phyloP scores from a whole-genome alignment of 148 eudicot species.

The Gaultheria prostrata region DNA sequence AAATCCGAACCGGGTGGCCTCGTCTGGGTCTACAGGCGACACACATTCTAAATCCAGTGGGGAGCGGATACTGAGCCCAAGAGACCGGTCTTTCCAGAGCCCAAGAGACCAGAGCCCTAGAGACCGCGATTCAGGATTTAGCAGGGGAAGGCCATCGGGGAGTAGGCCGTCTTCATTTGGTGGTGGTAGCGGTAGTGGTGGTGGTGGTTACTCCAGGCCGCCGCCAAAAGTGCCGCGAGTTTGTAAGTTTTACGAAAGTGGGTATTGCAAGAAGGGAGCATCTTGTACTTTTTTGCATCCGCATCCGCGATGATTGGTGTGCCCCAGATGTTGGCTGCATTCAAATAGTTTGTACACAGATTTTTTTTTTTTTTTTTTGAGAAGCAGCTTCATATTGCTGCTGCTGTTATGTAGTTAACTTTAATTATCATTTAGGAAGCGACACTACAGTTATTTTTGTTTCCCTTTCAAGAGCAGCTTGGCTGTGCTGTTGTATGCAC shows the following conservation, averaged over 20 bases:
- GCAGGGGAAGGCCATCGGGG: constrained; percentile 48
- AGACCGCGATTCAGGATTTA: constrained; percentile 38
- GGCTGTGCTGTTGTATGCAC: background rate
- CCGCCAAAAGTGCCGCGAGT: constrained; percentile 63
- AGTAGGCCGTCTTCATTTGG: constrained; percentile 50
- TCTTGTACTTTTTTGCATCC: constrained; percentile 80
- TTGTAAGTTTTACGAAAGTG: constrained; percentile 75
- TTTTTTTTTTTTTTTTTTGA: background rate
- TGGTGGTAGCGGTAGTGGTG: constrained; percentile 26
- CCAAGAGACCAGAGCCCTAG: constrained; percentile 28
- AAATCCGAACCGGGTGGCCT: constrained; percentile 25
- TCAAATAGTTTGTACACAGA: constrained; percentile 32
- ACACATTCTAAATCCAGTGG: constrained; percentile 32
- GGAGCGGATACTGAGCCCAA: constrained; percentile 44
- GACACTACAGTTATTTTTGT: background rate
- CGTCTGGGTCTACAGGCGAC: constrained; percentile 30
- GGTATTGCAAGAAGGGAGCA: constrained; percentile 75
- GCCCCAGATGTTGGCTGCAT: constrained; percentile 27
- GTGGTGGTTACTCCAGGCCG: constrained; percentile 52
- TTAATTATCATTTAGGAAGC: background rate
- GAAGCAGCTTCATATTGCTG: constrained; percentile 1
- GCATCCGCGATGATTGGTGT: constrained; percentile 46
- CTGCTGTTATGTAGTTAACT: constrained; percentile 12
- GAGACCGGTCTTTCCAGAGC: constrained; percentile 52
- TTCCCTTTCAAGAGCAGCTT: background rate